Percentiles rank a stretch among this genome's conserved stretches.
phyloP scores from a whole-genome alignment of 225 moss, liverwort and hornwort species.

The Neckera pumila region DNA sequence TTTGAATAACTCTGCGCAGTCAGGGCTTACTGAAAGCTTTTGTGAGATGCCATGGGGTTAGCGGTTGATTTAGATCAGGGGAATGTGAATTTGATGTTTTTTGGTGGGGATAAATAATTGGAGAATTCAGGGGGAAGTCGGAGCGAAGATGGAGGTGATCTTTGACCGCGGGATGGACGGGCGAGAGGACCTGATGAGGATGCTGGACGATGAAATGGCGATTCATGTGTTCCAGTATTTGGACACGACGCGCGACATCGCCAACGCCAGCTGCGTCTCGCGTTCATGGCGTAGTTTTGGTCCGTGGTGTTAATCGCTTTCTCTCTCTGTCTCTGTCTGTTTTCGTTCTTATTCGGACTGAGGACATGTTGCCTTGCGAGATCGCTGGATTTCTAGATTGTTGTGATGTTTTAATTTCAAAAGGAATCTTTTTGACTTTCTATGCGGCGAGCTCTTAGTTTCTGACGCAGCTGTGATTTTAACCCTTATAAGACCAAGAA shows the following conservation, averaged over 20 bases:
- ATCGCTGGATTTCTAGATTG: neutral
- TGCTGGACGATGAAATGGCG: slow-evolving; percentile 53
- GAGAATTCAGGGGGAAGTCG: neutral
- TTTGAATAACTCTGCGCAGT: neutral
- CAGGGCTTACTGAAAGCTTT: neutral
- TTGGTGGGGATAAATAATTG: neutral
- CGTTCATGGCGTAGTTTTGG: slow-evolving; percentile 61
- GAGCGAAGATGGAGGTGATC: slow-evolving; percentile 14
- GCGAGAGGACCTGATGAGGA: slow-evolving; percentile 38
- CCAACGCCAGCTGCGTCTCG: slow-evolving; percentile 40
- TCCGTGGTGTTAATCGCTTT: neutral
- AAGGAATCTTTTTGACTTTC: neutral
- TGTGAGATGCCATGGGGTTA: neutral
- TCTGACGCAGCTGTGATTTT: neutral
- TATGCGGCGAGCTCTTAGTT: neutral
- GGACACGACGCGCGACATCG: slow-evolving; percentile 35
- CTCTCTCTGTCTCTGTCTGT: neutral
- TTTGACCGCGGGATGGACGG: slow-evolving; percentile 14
- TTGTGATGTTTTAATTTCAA: neutral
- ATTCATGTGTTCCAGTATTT: slow-evolving; percentile 60
- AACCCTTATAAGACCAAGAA: neutral
- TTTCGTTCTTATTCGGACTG: neutral
- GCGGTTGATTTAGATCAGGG: neutral
- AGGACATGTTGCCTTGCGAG: neutral
- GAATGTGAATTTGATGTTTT: neutral